Evolutionary conservation across 225 moss, liverwort and hornwort species (phyloP).

Genomic region (Sphagnum tenellum): DNA sequence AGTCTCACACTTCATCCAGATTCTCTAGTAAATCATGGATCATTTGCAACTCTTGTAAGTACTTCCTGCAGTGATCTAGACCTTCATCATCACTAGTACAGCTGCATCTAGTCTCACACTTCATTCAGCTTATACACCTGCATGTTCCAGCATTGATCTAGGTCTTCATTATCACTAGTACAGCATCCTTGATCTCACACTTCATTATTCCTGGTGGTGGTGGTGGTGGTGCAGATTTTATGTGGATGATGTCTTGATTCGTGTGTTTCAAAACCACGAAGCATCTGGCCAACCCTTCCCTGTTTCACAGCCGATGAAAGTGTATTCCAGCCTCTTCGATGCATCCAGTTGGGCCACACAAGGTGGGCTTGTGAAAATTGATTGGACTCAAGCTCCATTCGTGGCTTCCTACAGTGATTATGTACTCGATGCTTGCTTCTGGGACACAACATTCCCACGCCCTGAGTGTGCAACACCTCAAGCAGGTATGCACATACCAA

Average conservation of each 20-base stretch:
- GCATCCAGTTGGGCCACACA: slow-evolving; percentile 20
- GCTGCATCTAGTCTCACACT: background rate
- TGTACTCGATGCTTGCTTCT: slow-evolving; percentile 16
- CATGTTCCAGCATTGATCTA: background rate
- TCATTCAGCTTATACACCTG: background rate
- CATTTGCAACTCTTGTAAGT: no score
- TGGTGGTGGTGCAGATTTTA: slow-evolving; percentile 13
- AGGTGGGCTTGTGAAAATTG: slow-evolving; percentile 10
- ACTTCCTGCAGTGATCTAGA: background rate
- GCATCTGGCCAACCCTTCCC: slow-evolving; percentile 19
- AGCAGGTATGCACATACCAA: background rate
- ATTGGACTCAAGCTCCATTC: slow-evolving; percentile 19
- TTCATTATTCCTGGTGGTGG: background rate
- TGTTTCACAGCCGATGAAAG: slow-evolving; percentile 24
- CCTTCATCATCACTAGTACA: background rate
- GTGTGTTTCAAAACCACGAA: slow-evolving; percentile 20
- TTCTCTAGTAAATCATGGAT: no score
- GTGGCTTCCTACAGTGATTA: slow-evolving; percentile 17
- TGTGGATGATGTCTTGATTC: slow-evolving; percentile 15
- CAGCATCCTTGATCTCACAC: background rate
- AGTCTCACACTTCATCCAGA: no score
- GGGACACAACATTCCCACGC: background rate
- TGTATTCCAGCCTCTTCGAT: slow-evolving; percentile 23
- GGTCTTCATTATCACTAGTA: background rate
- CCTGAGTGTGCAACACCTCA: background rate